A percentile compares a stretch with the other conserved stretches of the same genome.
Evolutionary conservation across 2,329 filamentous ascomycete genomes (phyloP).

Genomic region (Pseudohalonectria lignicola): DNA sequence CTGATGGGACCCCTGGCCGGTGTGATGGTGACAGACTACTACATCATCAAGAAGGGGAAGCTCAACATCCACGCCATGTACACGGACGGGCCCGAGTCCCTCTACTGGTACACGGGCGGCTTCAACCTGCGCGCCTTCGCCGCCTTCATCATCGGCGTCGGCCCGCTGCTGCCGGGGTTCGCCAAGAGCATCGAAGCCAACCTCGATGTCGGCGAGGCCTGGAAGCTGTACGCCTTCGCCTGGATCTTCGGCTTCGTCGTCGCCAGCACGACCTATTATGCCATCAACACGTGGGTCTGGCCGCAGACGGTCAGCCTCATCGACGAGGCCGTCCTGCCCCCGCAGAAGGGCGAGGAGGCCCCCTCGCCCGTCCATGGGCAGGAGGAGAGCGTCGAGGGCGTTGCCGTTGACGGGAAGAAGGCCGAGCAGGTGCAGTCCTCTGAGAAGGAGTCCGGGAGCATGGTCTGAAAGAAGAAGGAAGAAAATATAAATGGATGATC

Average conservation of each 20-base stretch:
- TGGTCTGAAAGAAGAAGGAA: not conserved
- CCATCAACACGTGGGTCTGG: not conserved
- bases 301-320: not conserved
- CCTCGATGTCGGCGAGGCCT: not conserved
- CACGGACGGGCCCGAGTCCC: not conserved
- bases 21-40: slow-evolving; percentile 1
- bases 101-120: slow-evolving; percentile 1
- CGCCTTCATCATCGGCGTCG: slow-evolving; percentile 1
- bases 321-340: not conserved
- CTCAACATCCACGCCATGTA: not conserved
- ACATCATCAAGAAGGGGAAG: not conserved
- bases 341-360: not conserved
- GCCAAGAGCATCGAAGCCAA: not conserved
- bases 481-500: too few species aligned
- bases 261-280: not conserved
- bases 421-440: not conserved
- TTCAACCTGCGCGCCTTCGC: slow-evolving; percentile 1
- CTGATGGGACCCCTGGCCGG: not conserved
- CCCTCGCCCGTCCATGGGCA: too few species aligned
- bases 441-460: not conserved
- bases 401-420: not conserved
- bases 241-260: not conserved
- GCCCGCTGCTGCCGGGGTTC: not conserved
- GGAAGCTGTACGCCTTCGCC: not conserved
- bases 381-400: not conserved